Evolutionary conservation across 768 basidiomycete genomes (phyloP).

Genomic region (Suillus subalutaceus): DNA sequence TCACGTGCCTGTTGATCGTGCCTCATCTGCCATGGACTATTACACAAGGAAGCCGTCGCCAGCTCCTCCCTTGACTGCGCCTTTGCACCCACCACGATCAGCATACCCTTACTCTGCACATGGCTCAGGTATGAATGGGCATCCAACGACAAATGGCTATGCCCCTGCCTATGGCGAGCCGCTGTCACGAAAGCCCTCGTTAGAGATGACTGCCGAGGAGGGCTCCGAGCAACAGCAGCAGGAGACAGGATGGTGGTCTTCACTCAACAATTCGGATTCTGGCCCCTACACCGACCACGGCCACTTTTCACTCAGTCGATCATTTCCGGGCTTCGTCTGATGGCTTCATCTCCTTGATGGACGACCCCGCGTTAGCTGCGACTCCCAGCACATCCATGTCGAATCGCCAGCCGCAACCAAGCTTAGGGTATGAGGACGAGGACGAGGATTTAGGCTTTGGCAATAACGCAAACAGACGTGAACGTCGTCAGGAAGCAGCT

Average conservation of each 20-base stretch:
- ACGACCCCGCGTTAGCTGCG: conserved; percentile 50
- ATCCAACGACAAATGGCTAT: conserved; percentile 42
- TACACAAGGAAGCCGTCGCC: conserved; percentile 50
- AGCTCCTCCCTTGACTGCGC: conserved; percentile 54
- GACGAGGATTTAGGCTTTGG: conserved; percentile 94
- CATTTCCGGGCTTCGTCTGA: conserved; percentile 46
- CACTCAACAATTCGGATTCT: conserved; percentile 41
- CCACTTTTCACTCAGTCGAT: conserved; percentile 63
- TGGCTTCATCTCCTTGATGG: conserved; percentile 87
- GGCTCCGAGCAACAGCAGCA: conserved; percentile 40
- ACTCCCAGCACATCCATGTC: conserved; percentile 27
- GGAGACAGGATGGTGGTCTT: conserved; percentile 65
- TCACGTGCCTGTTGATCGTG: conserved; percentile 62
- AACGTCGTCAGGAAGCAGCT: conserved; percentile 31
- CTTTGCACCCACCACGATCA: conserved; percentile 47
- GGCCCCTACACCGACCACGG: conserved; percentile 67
- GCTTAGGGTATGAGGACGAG: conserved; percentile 61
- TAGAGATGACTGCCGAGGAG: conserved; percentile 35
- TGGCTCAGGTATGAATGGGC: conserved; percentile 24
- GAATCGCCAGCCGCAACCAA: conserved; percentile 16
- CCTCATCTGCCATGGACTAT: conserved; percentile 81
- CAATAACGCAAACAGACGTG: conserved; percentile 56
- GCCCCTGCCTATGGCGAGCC: conserved; percentile 34
- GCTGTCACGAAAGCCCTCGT: conserved; percentile 29
- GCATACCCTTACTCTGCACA: conserved; percentile 32